Conservation (phyloP, 768 basidiomycete species). For the Tubosaeta sp. region DNA sequence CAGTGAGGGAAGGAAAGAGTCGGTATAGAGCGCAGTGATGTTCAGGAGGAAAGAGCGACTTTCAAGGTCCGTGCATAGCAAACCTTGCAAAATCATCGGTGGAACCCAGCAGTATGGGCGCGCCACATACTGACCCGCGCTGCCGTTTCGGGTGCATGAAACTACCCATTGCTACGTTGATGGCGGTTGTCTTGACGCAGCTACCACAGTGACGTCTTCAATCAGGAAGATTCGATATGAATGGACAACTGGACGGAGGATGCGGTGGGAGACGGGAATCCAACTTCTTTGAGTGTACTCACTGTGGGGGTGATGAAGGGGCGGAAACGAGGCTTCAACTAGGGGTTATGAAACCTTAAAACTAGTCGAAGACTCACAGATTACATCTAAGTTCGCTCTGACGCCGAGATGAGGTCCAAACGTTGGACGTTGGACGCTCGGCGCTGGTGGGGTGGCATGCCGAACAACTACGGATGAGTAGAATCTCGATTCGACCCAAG, state of each 20-base stretch:
- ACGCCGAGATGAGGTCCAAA: constrained; percentile 21
- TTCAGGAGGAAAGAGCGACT: constrained; percentile 4
- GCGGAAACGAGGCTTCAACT: constrained; percentile 13
- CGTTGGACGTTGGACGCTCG: constrained; percentile 2
- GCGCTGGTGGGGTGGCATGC: constrained; percentile 2
- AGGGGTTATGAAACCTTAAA: constrained; percentile 23
- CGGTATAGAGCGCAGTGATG: constrained; percentile 4
- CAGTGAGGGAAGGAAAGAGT: constrained; percentile 3
- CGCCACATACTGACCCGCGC: constrained; percentile 5
- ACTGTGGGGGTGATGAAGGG: constrained; percentile 22
- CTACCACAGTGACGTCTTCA: constrained; percentile 13
- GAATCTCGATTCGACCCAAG: constrained; percentile 4
- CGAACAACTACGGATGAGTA: neutral
- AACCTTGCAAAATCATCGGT: constrained; percentile 2
- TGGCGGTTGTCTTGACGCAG: constrained; percentile 8
- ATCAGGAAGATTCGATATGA: constrained; percentile 18
- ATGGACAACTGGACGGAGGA: constrained; percentile 9
- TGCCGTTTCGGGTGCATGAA: neutral
- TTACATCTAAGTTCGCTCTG: constrained; percentile 19
- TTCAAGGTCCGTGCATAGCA: constrained; percentile 10
- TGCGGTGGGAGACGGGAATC: constrained; percentile 14
- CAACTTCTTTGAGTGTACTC: constrained; percentile 3
- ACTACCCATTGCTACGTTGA: neutral
- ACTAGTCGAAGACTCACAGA: constrained; percentile 4
- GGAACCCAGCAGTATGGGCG: constrained; percentile 1